Conservation (phyloP, 1,139 yeast species). For the Candida freyschussii region DNA sequence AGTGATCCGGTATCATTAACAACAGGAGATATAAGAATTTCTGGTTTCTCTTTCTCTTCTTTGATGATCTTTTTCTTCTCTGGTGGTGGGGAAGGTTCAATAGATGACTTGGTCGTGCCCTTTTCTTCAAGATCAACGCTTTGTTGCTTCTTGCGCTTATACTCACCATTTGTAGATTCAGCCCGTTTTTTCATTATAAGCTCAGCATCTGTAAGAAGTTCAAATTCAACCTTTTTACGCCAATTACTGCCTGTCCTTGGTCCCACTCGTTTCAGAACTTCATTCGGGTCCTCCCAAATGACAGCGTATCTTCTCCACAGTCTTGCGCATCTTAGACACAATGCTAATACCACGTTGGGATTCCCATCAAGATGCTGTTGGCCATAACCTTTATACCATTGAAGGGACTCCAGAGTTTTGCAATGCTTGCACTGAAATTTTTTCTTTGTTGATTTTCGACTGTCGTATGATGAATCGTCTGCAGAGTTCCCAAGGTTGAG, state of each 20-base stretch:
- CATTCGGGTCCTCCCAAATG: constrained; percentile 80
- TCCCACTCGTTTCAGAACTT: constrained; percentile 49
- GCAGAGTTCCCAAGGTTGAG: constrained; percentile 25
- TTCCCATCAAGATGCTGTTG: constrained; percentile 35
- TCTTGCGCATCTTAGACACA: constrained; percentile 83
- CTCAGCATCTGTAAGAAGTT: constrained; percentile 62
- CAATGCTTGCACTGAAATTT: constrained; percentile 49
- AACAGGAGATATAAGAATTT: constrained; percentile 11
- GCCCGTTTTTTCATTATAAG: constrained; percentile 36
- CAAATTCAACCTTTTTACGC: constrained; percentile 65
- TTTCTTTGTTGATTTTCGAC: constrained; percentile 22
- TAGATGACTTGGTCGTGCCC: constrained; percentile 1
- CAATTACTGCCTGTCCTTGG: constrained; percentile 45
- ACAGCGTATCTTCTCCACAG: constrained; percentile 91
- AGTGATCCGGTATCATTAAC: constrained; percentile 7
- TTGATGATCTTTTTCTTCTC: constrained; percentile 9
- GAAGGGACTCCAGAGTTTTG: constrained; percentile 43
- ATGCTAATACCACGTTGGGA: constrained; percentile 41
- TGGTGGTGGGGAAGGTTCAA: constrained; percentile 7
- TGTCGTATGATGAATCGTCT: constrained; percentile 40
- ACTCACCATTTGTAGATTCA: constrained; percentile 35
- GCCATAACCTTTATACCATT: constrained; percentile 76
- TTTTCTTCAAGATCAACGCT: constrained; percentile 3
- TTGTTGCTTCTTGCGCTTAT: neutral
- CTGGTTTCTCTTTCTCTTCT: constrained; percentile 4